A percentile compares a stretch with the other conserved stretches of the same genome.
Conservation (phyloP, 2,329 filamentous ascomycete genomes). For the Fusarium pseudocircinatum region DNA sequence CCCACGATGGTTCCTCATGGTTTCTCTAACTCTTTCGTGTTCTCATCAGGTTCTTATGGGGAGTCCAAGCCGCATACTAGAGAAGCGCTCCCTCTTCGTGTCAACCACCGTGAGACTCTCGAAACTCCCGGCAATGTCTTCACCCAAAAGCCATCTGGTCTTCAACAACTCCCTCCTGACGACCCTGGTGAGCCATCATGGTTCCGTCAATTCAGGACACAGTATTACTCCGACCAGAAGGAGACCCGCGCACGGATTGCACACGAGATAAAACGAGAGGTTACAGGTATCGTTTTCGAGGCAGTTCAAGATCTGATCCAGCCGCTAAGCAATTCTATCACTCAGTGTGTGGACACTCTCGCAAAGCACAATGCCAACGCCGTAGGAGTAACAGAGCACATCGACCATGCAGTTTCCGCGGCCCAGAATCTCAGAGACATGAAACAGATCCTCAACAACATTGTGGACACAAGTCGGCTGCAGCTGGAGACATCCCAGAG, state of each 20-base stretch:
- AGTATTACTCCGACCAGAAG: not conserved
- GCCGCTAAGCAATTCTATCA: not conserved
- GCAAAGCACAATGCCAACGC: not conserved
- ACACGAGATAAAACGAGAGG: not conserved
- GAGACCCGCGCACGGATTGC: no score
- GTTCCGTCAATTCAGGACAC: not conserved
- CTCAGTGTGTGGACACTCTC: not conserved
- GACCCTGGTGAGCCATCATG: not conserved
- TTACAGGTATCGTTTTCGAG: not conserved
- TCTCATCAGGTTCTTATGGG: not conserved
- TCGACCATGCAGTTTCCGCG: not conserved
- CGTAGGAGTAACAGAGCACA: not conserved
- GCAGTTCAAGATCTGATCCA: not conserved
- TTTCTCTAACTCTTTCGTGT: not conserved
- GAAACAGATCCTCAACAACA: not conserved
- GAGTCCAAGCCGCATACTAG: not conserved
- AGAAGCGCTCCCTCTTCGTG: not conserved
- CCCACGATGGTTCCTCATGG: not conserved
- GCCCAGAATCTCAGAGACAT: not conserved
- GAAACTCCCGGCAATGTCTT: accelerated
- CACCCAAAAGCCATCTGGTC: not conserved
- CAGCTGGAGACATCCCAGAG: not conserved
- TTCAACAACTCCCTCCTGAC: not conserved
- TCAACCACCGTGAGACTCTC: not conserved
- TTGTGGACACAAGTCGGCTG: not conserved